A percentile compares a stretch with the other conserved stretches of the same genome.
Evolutionary conservation across 768 basidiomycete genomes (phyloP).

Genomic region (Gloeopeniophorella convolvens): DNA sequence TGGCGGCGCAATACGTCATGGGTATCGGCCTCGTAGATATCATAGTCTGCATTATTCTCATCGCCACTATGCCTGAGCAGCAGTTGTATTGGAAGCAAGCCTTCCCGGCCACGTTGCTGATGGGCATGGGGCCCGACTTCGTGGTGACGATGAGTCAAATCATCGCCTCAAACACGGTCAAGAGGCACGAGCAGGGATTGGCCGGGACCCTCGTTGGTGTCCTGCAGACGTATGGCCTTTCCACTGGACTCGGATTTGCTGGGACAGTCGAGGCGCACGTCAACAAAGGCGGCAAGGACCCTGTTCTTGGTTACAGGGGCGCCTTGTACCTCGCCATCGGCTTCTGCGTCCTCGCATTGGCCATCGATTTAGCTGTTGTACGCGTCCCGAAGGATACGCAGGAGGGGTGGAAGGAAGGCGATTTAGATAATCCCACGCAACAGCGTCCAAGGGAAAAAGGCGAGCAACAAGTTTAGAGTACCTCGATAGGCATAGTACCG

Average conservation of each 20-base stretch:
- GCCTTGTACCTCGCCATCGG: constrained; percentile 11
- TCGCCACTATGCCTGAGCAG: constrained; percentile 7
- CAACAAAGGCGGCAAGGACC: constrained; percentile 7
- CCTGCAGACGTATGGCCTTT: constrained; percentile 10
- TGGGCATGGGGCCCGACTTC: constrained; percentile 5
- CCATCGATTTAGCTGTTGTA: constrained; percentile 1
- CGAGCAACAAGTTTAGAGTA: no score
- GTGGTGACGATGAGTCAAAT: constrained; percentile 1
- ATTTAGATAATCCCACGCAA: background rate
- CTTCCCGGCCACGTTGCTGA: background rate
- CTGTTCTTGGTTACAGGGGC: constrained; percentile 7
- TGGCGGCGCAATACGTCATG: background rate
- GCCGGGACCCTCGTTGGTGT: constrained; percentile 13
- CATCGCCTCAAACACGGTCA: constrained; percentile 7
- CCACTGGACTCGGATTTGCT: constrained; percentile 15
- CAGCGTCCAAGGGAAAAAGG: no score
- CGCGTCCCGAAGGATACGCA: constrained; percentile 12
- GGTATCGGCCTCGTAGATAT: background rate
- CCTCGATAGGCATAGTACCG: no score
- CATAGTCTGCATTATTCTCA: background rate
- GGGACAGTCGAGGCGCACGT: constrained; percentile 13
- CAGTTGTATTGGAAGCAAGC: constrained; percentile 10
- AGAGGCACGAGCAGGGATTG: constrained; percentile 6
- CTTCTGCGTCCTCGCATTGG: constrained; percentile 7
- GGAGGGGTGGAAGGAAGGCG: constrained; percentile 10